phyloP scores from a whole-genome alignment of 768 basidiomycete species.

The Tulasnella sp. region DNA sequence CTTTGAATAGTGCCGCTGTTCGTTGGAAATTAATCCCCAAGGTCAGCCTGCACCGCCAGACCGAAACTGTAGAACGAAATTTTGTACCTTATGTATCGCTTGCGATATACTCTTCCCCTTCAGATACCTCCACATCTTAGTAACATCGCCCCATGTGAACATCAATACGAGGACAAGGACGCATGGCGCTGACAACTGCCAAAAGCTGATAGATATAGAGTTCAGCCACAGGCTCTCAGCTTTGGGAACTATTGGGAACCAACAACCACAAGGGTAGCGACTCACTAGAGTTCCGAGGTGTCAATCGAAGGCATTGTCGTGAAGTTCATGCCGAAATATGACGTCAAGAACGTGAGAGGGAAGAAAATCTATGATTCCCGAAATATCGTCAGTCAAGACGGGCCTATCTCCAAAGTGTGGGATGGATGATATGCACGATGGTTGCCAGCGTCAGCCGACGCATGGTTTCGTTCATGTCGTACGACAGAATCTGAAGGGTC shows the following conservation, averaged over 20 bases:
- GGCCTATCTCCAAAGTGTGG: too few species aligned
- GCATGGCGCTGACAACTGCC: slow-evolving; percentile 51
- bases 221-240: not conserved
- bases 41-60: too few species aligned
- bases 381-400: too few species aligned
- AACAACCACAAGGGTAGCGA: too few species aligned
- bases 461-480: slow-evolving; percentile 71
- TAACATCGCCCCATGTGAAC: slow-evolving; percentile 13
- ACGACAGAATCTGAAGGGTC: slow-evolving; percentile 34
- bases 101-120: not conserved
- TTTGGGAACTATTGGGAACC: too few species aligned
- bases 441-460: slow-evolving; percentile 55
- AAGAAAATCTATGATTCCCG: slow-evolving; percentile 35
- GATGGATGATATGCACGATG: slow-evolving; percentile 32
- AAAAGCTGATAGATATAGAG: slow-evolving; percentile 33
- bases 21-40: too few species aligned
- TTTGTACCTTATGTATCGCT: too few species aligned
- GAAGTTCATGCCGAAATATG: slow-evolving; percentile 45
- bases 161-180: slow-evolving; percentile 38
- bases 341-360: slow-evolving; percentile 55
- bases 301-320: slow-evolving; percentile 6
- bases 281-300: slow-evolving; percentile 10
- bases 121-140: not conserved
- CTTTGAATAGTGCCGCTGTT: too few species aligned
- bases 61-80: too few species aligned